Base-by-base conservation (phyloP, 495 filamentous ascomycete genomes). In the Thermothielavioides terrestris region DNA sequence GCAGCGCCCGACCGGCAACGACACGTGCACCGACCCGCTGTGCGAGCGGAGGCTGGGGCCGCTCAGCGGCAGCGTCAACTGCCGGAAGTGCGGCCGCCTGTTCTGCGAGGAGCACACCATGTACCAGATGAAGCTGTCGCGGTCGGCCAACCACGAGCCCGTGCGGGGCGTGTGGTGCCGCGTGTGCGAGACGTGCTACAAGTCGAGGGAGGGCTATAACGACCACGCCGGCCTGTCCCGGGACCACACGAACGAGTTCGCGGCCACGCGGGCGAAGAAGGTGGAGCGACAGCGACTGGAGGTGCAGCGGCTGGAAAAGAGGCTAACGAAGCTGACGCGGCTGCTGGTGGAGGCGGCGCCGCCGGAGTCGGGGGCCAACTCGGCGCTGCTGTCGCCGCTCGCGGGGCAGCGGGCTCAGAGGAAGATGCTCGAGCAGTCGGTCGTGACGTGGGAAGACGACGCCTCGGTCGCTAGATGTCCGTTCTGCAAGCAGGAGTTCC, bases 41-140 rank as follows among this genome's bases (percentile, higher is more conserved):
- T 98, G 92, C 58, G 86, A 83, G 18, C 82, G 83, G 62, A 78
- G 80, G 23, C 72, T 96, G 11, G 88, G 86, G 4, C 77, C 82
- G 11, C 76, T 84, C 18, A 88, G 84, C 54, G 89, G 91, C 14
- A 86, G 76, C 50, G 81, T 97, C 55, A 95, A 98, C 60, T 98
- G 92, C 61, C 75, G 92, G 46, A 85, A 88, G 44, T 98, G 92
- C 54, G 92, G 92, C 0, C 85, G 81, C 54, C 71, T 98, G 28
- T 98, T 96, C 62, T 98, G 92, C 68, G 91, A 97, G 62, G 88
- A 94, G 55, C 94, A 98, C 70, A 96, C 91, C 26, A 95, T 96
- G 92, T 98, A 97, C 59, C 90, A 97, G 70, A 97, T 97, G 86
- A 96, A 92, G 75, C 78, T 98, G 17, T 95, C 88, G 9, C 76